Conservation (phyloP, 495 filamentous ascomycete genomes). For the Hamigera avellanea region DNA sequence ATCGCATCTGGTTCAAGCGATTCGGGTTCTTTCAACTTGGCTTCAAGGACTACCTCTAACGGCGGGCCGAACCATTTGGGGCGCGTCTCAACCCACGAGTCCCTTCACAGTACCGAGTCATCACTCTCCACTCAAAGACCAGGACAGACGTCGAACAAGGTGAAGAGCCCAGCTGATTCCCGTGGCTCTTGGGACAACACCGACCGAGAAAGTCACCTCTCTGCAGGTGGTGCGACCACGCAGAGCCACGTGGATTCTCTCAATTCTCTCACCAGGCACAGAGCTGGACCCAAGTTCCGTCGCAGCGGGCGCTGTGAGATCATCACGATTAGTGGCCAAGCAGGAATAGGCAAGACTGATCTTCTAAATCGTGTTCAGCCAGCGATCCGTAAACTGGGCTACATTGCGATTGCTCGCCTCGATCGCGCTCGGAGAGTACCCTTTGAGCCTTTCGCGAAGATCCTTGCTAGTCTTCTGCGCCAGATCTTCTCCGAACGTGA, state of each 20-base stretch:
- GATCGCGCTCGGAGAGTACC: constrained; percentile 70
- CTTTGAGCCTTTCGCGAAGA: constrained; percentile 71
- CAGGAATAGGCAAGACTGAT: constrained; percentile 75
- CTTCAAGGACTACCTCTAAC: constrained; percentile 28
- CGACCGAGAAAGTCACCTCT: constrained; percentile 25
- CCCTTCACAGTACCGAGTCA: constrained; percentile 23
- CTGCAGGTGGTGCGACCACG: constrained; percentile 11
- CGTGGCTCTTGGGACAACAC: constrained; percentile 24
- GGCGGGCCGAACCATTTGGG: constrained; percentile 18
- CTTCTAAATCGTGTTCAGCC: constrained; percentile 68
- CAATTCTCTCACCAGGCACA: constrained; percentile 23
- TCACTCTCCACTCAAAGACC: constrained; percentile 21
- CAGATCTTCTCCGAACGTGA: constrained; percentile 89
- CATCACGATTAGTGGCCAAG: constrained; percentile 60
- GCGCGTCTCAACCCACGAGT: constrained; percentile 25
- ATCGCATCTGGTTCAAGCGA: constrained; percentile 39
- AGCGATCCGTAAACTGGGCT: constrained; percentile 61
- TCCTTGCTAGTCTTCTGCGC: constrained; percentile 72
- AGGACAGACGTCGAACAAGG: constrained; percentile 10
- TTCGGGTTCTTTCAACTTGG: constrained; percentile 38
- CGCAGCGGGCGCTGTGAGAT: constrained; percentile 64
- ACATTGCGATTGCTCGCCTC: constrained; percentile 76
- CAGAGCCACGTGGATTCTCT: constrained; percentile 22
- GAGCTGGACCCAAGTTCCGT: constrained; percentile 44
- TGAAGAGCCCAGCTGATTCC: constrained; percentile 28